Evolutionary conservation across 163 green algal species (phyloP).

Genomic region (Scenedesmus sp.): DNA sequence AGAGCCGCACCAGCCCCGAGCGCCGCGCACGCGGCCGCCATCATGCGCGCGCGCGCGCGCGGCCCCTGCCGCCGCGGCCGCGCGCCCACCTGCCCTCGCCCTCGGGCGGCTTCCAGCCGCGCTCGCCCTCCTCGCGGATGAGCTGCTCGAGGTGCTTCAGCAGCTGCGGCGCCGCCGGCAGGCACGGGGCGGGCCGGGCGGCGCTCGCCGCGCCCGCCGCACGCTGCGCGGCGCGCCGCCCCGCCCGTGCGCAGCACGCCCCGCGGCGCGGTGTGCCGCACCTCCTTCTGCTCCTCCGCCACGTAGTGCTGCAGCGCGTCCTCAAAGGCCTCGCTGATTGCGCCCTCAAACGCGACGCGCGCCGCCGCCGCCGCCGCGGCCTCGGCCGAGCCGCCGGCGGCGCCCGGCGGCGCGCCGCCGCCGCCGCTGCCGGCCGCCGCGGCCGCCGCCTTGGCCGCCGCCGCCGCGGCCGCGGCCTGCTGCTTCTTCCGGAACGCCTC

Average conservation of each 20-base stretch:
- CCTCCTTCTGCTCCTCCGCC: conserved; percentile 80
- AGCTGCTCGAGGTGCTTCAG: conserved; percentile 36
- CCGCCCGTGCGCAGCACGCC: neutral
- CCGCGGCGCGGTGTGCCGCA: conserved; percentile 51
- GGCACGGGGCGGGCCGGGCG: too few relatives aligned
- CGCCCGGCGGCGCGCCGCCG: conserved; percentile 7
- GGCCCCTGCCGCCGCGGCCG: too few relatives aligned
- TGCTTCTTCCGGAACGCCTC: conserved; percentile 64
- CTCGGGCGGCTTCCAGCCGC: conserved; percentile 69
- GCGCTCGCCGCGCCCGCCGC: too few relatives aligned
- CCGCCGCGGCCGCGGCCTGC: conserved; percentile 48
- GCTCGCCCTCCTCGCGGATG: conserved; percentile 56
- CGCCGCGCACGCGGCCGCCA: too few relatives aligned
- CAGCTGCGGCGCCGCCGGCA: conserved; percentile 33
- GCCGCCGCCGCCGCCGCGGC: conserved; percentile 56
- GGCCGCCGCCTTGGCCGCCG: conserved; percentile 42
- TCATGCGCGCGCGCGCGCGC: too few relatives aligned
- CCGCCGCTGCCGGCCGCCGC: conserved; percentile 48
- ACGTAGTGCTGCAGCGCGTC: conserved; percentile 79
- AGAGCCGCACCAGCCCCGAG: too few relatives aligned
- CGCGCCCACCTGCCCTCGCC: too few relatives aligned
- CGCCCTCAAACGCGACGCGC: conserved; percentile 79
- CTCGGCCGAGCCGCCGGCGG: neutral
- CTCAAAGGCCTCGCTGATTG: conserved; percentile 76
- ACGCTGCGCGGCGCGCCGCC: too few relatives aligned